These are phyloP conservation scores for Pulveroboletus sp. DNA, from an alignment of 1,284 basidiomycete species.

Conservation along the genomic window DNA sequence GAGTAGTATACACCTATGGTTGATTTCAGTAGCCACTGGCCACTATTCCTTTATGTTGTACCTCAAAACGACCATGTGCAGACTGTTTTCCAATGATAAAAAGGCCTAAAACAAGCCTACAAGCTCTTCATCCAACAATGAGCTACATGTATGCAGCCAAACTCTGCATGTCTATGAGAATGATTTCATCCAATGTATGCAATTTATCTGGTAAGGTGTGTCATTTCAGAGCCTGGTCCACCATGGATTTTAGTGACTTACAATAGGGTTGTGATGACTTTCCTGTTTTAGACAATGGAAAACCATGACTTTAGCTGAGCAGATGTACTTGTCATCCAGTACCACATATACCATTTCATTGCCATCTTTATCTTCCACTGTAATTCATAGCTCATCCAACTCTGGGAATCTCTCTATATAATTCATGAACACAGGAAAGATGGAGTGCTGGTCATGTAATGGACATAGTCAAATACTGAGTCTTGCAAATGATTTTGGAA, in stretches of 20 bases:
- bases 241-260: background rate
- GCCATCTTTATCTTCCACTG: background rate
- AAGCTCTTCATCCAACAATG: background rate
- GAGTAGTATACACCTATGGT: background rate
- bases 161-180: background rate
- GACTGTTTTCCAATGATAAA: background rate
- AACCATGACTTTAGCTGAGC: background rate
- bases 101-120: background rate
- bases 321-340: background rate
- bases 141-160: background rate
- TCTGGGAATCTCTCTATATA: background rate
- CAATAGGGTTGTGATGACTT: background rate
- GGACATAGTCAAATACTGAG: background rate
- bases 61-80: background rate
- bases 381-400: background rate
- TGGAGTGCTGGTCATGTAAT: background rate
- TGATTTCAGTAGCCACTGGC: background rate
- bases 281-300: background rate
- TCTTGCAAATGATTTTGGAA: background rate
- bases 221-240: background rate
- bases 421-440: background rate
- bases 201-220: background rate
- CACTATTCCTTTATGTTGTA: background rate
- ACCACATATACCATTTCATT: background rate
- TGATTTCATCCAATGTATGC: background rate